These are phyloP conservation scores for Rhododendron henanense DNA, from an alignment of 148 eudicot species.

Conservation along the genomic window DNA sequence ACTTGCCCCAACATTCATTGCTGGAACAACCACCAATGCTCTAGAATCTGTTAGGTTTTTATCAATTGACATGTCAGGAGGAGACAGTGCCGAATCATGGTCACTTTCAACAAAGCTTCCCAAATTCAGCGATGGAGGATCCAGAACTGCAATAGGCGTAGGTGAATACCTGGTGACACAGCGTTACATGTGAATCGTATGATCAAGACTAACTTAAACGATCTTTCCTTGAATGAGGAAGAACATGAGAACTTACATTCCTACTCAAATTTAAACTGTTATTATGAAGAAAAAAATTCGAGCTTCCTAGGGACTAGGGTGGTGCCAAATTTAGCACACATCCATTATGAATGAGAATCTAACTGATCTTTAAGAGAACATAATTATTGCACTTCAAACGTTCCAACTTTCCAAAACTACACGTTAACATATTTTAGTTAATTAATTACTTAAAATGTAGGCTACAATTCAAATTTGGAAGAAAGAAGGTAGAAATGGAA, in stretches of 20 bases:
- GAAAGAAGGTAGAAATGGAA: no score
- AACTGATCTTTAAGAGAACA: not conserved
- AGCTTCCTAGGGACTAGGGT: not conserved
- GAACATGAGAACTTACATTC: not conserved
- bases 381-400: not conserved
- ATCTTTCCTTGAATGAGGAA: not conserved
- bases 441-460: no score
- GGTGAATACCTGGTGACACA: slow-evolving; percentile 43
- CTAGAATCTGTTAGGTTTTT: slow-evolving; percentile 47
- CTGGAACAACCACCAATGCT: slow-evolving; percentile 56
- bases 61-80: slow-evolving; percentile 45
- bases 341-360: no score
- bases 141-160: slow-evolving; percentile 21
- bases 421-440: no score
- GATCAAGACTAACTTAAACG: not conserved
- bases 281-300: not conserved
- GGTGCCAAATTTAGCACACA: no score
- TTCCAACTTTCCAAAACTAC: not conserved
- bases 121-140: slow-evolving; percentile 32
- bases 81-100: slow-evolving; percentile 85
- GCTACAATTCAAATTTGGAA: no score
- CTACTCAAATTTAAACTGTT: not conserved
- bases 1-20: slow-evolving; percentile 46
- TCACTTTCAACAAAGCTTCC: slow-evolving; percentile 66
- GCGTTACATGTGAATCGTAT: not conserved